These are phyloP conservation scores for Tetrapisispora namnaoensis DNA, from an alignment of 805 yeast species.

Conservation along the genomic window DNA sequence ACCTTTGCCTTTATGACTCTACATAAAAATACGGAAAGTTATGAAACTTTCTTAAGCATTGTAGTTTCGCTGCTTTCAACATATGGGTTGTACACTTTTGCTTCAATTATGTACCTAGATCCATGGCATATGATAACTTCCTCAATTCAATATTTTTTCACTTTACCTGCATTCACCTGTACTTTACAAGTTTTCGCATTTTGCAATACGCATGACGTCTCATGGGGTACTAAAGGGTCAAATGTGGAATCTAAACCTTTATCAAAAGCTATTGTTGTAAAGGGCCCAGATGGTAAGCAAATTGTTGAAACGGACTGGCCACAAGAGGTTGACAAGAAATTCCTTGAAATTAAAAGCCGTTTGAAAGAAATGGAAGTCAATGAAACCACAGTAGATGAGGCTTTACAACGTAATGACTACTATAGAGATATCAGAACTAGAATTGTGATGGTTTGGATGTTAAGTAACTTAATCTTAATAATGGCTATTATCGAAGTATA, in stretches of 20 bases:
- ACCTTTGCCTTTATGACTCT: slow-evolving; percentile 60
- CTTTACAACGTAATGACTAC: slow-evolving; percentile 56
- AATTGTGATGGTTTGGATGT: slow-evolving; percentile 92
- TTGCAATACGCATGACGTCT: slow-evolving; percentile 95
- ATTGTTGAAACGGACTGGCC: slow-evolving; percentile 52
- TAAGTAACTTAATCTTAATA: slow-evolving; percentile 67
- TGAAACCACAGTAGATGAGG: slow-evolving; percentile 22
- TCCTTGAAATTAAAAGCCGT: slow-evolving; percentile 29
- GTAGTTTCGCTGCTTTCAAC: slow-evolving; percentile 82
- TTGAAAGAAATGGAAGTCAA: slow-evolving; percentile 28
- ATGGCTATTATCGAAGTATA: slow-evolving; percentile 85
- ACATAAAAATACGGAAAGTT: slow-evolving; percentile 29
- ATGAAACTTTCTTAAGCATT: slow-evolving; percentile 57
- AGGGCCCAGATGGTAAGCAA: slow-evolving; percentile 74
- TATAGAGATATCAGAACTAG: slow-evolving; percentile 91
- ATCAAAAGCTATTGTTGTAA: slow-evolving; percentile 73
- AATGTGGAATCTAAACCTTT: slow-evolving; percentile 57
- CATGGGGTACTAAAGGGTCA: slow-evolving; percentile 99
- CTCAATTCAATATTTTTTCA: slow-evolving; percentile 74
- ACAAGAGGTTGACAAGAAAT: slow-evolving; percentile 31
- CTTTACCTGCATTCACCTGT: slow-evolving; percentile 87
- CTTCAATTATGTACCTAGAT: slow-evolving; percentile 78
- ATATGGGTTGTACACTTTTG: slow-evolving; percentile 75
- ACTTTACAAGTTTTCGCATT: slow-evolving; percentile 92
- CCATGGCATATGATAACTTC: slow-evolving; percentile 96